These are phyloP conservation scores for Verbena officinalis DNA, from an alignment of 257 asterid species.

Conservation along the genomic window DNA sequence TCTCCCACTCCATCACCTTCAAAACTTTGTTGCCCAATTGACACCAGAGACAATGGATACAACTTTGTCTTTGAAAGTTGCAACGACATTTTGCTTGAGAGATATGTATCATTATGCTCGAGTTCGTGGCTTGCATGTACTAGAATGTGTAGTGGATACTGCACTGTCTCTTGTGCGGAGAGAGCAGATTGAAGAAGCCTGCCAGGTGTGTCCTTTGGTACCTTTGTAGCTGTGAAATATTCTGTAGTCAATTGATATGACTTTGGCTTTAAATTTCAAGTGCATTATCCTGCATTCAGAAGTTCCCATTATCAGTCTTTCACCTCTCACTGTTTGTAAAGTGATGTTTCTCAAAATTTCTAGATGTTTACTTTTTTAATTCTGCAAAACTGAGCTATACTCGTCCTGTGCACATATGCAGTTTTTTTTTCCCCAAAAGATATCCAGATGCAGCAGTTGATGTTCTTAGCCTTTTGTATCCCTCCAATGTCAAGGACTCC, in stretches of 20 bases:
- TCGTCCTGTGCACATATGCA: no score
- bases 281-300: conserved; percentile 20
- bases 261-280: conserved; percentile 13
- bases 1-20: conserved; percentile 72
- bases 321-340: conserved; percentile 13
- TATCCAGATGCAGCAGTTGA: conserved; percentile 5
- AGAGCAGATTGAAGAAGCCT: conserved; percentile 86
- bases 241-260: conserved; percentile 19
- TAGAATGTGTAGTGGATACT: conserved; percentile 73
- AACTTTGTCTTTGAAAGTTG: conserved; percentile 43
- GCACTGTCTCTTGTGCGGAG: conserved; percentile 70
- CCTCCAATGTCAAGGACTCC: conserved; percentile 12
- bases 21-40: conserved; percentile 43
- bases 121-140: conserved; percentile 74
- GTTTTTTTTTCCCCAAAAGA: no score
- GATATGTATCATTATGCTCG: conserved; percentile 90
- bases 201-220: conserved; percentile 55
- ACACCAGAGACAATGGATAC: conserved; percentile 45
- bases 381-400: background rate
- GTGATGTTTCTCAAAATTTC: background rate
- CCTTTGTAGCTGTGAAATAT: conserved; percentile 18
- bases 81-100: conserved; percentile 64
- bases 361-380: conserved; percentile 13
- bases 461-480: conserved; percentile 15
- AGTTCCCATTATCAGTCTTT: conserved; percentile 13